Evolutionary conservation across 1,284 basidiomycete species (phyloP).

Genomic region (Schizophyllum amplum): DNA sequence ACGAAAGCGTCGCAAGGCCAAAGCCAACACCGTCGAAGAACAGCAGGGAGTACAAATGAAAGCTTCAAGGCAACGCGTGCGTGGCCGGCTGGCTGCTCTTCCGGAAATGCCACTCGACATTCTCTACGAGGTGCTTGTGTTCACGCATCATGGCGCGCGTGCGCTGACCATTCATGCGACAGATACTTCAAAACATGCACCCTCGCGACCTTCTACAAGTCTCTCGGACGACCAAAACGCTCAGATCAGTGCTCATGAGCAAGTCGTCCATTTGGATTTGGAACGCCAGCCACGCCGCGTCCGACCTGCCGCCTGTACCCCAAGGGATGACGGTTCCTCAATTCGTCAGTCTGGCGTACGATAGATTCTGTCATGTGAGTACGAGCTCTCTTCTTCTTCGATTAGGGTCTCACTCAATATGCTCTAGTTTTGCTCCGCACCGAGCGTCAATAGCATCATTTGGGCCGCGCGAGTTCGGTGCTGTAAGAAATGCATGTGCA

Average conservation of each 20-base stretch:
- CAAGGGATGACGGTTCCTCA: slow-evolving; percentile 14
- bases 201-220: slow-evolving; percentile 14
- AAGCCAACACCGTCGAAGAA: too few relatives aligned
- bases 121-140: slow-evolving; percentile 9
- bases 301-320: slow-evolving; percentile 14
- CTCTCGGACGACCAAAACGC: slow-evolving; percentile 13
- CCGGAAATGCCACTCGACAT: slow-evolving; percentile 14
- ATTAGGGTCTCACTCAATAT: background rate
- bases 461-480: background rate
- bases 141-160: background rate
- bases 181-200: slow-evolving; percentile 13
- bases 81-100: background rate
- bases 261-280: slow-evolving; percentile 14
- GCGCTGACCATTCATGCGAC: too few relatives aligned
- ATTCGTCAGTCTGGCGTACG: slow-evolving; percentile 15
- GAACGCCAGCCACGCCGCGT: background rate
- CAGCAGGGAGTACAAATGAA: too few relatives aligned
- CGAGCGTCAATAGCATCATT: background rate
- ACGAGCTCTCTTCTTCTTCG: too few relatives aligned
- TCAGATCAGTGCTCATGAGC: slow-evolving; percentile 14
- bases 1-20: too few relatives aligned
- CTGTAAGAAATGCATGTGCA: background rate
- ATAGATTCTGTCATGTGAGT: slow-evolving; percentile 14
- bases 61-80: background rate
- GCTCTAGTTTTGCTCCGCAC: background rate